phyloP scores from a whole-genome alignment of 2,329 filamentous ascomycete genomes.

The Fonsecaea multimorphosa region DNA sequence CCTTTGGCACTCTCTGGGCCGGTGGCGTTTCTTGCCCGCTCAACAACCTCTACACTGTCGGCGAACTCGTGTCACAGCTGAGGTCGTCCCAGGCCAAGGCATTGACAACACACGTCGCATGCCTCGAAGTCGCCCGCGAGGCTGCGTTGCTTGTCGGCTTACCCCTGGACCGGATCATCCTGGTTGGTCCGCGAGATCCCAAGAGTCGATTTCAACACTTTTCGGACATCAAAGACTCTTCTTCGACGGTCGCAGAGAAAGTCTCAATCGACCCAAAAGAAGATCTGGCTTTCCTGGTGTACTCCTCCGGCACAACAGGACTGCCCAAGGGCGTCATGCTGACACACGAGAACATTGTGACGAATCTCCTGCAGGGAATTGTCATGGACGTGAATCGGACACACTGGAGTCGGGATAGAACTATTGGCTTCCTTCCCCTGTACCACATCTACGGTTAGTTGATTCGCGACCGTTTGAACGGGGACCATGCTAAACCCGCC shows the following conservation, averaged over 20 bases:
- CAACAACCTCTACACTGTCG: constrained; percentile 82
- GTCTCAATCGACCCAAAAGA: constrained; percentile 70
- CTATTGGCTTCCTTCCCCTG: constrained; percentile 81
- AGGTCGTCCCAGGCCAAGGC: constrained; percentile 75
- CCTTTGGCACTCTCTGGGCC: constrained; percentile 80
- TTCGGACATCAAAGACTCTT: constrained; percentile 63
- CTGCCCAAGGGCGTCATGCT: constrained; percentile 90
- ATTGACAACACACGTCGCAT: constrained; percentile 72
- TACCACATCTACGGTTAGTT: constrained; percentile 78
- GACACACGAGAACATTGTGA: constrained; percentile 78
- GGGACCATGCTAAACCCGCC: not conserved
- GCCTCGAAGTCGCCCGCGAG: constrained; percentile 67
- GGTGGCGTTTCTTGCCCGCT: constrained; percentile 80
- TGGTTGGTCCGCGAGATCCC: constrained; percentile 69
- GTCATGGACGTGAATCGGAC: constrained; percentile 62
- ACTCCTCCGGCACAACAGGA: constrained; percentile 88
- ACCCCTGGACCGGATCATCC: constrained; percentile 71
- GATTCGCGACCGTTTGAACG: not conserved
- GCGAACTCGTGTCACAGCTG: constrained; percentile 83
- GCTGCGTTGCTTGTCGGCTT: constrained; percentile 75
- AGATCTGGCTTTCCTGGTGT: constrained; percentile 83
- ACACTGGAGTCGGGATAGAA: constrained; percentile 67
- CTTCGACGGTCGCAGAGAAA: constrained; percentile 64
- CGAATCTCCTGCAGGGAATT: constrained; percentile 68
- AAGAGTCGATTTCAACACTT: constrained; percentile 61